Percentiles rank a stretch among this genome's conserved stretches.
These are phyloP conservation scores for Aspergillus biplanus DNA, from an alignment of 495 filamentous ascomycete species.

Conservation along the genomic window DNA sequence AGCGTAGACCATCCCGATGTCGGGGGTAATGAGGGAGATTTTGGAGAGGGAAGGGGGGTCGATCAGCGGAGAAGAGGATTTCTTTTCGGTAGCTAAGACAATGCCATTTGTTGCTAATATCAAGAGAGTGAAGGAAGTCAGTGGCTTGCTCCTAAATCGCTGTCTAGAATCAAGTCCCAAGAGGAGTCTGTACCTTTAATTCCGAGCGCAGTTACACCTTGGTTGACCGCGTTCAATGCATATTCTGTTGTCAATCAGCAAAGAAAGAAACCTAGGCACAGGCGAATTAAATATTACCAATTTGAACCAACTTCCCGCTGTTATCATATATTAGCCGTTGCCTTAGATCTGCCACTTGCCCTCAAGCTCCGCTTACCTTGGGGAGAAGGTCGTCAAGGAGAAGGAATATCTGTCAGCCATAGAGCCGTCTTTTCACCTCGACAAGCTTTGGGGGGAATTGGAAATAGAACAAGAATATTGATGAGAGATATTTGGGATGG, in stretches of 20 bases:
- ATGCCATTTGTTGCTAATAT: constrained; percentile 90
- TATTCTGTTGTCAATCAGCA: constrained; percentile 71
- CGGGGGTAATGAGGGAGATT: constrained; percentile 95
- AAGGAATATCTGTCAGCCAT: constrained; percentile 99
- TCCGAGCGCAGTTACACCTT: constrained; percentile 95
- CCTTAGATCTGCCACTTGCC: constrained; percentile 14
- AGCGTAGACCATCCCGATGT: constrained; percentile 99
- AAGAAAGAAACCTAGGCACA: background rate
- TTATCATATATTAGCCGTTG: constrained; percentile 49
- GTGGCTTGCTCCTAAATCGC: constrained; percentile 13
- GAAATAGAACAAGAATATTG: constrained; percentile 14
- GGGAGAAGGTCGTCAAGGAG: constrained; percentile 99
- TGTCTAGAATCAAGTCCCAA: background rate
- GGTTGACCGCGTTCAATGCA: constrained; percentile 98
- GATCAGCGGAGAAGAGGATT: constrained; percentile 94
- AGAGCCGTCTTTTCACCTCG: constrained; percentile 24
- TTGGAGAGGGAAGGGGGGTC: constrained; percentile 94
- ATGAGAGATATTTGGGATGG: constrained; percentile 24
- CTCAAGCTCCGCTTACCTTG: constrained; percentile 70
- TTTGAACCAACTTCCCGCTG: constrained; percentile 89
- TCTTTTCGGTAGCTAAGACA: constrained; percentile 99
- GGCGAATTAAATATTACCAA: constrained; percentile 48
- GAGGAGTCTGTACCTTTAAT: constrained; percentile 76
- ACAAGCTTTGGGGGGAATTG: constrained; percentile 18
- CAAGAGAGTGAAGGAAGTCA: constrained; percentile 4